Conservation (phyloP, 1,139 yeast species). For the Suhomyces ambrosiae region DNA sequence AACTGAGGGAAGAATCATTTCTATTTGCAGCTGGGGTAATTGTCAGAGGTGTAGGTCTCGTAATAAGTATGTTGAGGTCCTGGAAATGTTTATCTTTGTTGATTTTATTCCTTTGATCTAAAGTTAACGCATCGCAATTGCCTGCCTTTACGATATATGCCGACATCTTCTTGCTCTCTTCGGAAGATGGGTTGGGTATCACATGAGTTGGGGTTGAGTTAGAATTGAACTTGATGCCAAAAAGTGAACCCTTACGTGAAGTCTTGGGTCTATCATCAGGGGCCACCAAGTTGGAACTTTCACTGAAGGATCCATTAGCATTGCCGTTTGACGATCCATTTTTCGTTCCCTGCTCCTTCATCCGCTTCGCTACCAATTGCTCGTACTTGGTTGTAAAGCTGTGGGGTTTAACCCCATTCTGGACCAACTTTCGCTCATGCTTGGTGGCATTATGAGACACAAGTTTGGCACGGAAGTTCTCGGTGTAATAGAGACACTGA, state of each 20-base stretch:
- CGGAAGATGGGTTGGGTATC: conserved; percentile 8
- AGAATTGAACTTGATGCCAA: conserved; percentile 43
- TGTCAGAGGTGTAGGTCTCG: conserved; percentile 32
- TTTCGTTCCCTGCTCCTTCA: conserved; percentile 37
- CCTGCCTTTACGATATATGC: conserved; percentile 33
- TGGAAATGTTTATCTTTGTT: conserved; percentile 36
- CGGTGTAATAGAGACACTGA: conserved; percentile 81
- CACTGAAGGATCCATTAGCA: conserved; percentile 1
- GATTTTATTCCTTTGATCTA: conserved; percentile 39
- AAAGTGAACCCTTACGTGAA: conserved; percentile 41
- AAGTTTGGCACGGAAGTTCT: conserved; percentile 64
- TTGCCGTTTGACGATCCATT: conserved; percentile 5
- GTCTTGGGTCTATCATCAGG: conserved; percentile 32
- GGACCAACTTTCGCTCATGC: conserved; percentile 42
- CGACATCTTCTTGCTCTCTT: conserved; percentile 13
- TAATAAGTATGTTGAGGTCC: conserved; percentile 38
- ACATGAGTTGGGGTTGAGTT: conserved; percentile 8
- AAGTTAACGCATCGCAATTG: conserved; percentile 37
- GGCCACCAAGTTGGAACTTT: conserved; percentile 5
- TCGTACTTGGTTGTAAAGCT: conserved; percentile 50
- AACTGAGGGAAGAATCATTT: conserved; percentile 39
- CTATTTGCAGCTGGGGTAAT: conserved; percentile 18
- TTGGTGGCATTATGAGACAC: conserved; percentile 32
- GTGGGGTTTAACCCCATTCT: conserved; percentile 49
- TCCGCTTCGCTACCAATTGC: conserved; percentile 38